These are phyloP conservation scores for Daedaleopsis sinensis DNA, from an alignment of 768 basidiomycete species.

Conservation along the genomic window DNA sequence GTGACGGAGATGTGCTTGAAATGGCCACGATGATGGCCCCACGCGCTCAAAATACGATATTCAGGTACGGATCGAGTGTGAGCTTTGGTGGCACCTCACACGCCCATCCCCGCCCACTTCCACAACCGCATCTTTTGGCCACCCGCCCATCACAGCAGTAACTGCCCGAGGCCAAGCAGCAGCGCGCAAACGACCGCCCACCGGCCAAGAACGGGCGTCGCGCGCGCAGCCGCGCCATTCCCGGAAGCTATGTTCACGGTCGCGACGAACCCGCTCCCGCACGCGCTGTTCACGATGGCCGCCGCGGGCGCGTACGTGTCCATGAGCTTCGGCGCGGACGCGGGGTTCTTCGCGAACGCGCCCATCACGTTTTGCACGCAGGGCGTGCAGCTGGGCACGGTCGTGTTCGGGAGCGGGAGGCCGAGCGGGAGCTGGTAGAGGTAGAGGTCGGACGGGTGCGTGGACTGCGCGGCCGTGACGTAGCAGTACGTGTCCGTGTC, in stretches of 20 bases:
- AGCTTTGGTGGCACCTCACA: neutral
- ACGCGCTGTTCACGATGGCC: slow-evolving; percentile 46
- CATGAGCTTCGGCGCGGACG: slow-evolving; percentile 40
- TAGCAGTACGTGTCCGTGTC: slow-evolving; percentile 72
- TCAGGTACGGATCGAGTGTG: neutral
- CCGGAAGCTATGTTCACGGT: neutral
- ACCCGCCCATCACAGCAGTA: neutral
- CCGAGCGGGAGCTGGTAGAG: slow-evolving; percentile 73
- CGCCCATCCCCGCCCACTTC: neutral
- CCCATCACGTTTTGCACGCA: slow-evolving; percentile 66
- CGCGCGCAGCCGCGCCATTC: neutral
- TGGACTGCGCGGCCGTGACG: slow-evolving; percentile 58
- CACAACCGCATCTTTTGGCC: neutral
- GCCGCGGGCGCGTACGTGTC: slow-evolving; percentile 54
- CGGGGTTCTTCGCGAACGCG: slow-evolving; percentile 48
- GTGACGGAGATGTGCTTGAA: too few relatives aligned
- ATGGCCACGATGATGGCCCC: too few relatives aligned
- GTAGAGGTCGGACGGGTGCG: slow-evolving; percentile 69
- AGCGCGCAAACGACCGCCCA: neutral
- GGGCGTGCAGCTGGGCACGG: slow-evolving; percentile 58
- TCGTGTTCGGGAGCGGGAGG: slow-evolving; percentile 49
- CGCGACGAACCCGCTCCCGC: slow-evolving; percentile 52
- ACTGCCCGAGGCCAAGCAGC: neutral
- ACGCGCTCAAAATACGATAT: too few relatives aligned
- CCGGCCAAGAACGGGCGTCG: neutral